Evolutionary conservation across 2,329 filamentous ascomycete genomes (phyloP), one percentile per base, ranked within the genome.

Genomic region (Aspergillus quadrilineatus): DNA sequence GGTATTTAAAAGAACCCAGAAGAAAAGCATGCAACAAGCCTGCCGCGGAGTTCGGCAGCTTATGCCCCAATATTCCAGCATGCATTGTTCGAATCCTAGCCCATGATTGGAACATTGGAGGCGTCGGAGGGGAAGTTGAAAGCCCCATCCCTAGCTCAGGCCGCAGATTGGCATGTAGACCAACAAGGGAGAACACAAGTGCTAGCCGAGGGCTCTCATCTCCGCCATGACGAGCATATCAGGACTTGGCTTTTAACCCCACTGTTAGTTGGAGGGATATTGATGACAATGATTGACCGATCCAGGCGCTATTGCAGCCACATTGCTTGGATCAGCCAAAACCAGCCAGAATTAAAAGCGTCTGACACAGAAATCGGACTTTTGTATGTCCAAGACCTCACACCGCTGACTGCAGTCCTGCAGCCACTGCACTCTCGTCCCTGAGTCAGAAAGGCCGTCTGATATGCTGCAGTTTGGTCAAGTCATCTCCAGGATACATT

Each of bases 281-380:
- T n/a, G 32, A 34, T 34, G 15, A 28, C 7, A n/a, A 22, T 32
- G 12, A 10, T 32, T 32, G 41, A 52, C 37, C 50, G 17, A 12
- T 14, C 26, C 8, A 30, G 41, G 29, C 42, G 32, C 42, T 45
- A 51, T 51, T 29, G 53, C 10, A 51, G 47, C 47, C 47, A 51
- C 47, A 42, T 50, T 45, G 34, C 36, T 30, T n/a, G 8, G 42
- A 56, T 56, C 47, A 34, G 26, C 47, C 26, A 39, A 28, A 42
- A 42, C 46, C 26, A 50, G 42, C 14, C n/a, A 34, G 32, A 34
- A 34, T 2, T 22, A 22, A 22, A 22, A 22, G 22, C 22, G 3
- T 22, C 22, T 22, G 22, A 22, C 22, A 22, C 22, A 22, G 22
- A 22, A 22, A 22, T 22, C 22, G 22, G 22, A 22, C 22, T 22